A percentile compares a stretch with the other conserved stretches of the same genome.
Evolutionary conservation across 805 yeast genomes (phyloP).

Genomic region (Suhomyces sp.): DNA sequence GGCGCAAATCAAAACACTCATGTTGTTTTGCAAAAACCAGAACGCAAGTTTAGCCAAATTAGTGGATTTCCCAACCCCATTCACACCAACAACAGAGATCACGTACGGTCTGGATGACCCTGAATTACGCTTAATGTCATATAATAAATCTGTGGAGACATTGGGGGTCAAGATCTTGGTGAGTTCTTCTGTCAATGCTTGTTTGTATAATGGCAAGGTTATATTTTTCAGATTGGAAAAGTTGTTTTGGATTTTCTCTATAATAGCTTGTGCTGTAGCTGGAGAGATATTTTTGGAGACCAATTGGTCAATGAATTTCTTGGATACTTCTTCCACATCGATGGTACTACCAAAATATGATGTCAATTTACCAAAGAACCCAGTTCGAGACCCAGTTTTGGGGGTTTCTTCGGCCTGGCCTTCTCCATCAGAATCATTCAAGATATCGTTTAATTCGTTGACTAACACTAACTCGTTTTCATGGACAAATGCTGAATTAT

Average conservation of each 20-base stretch:
- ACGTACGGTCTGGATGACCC: slow-evolving; percentile 67
- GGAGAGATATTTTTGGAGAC: slow-evolving; percentile 89
- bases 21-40: slow-evolving; percentile 90
- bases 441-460: slow-evolving; percentile 40
- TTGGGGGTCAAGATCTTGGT: slow-evolving; percentile 86
- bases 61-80: slow-evolving; percentile 97
- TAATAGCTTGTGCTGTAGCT: slow-evolving; percentile 73
- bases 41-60: slow-evolving; percentile 91
- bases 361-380: slow-evolving; percentile 35
- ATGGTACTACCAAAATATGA: slow-evolving; percentile 39
- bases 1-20: slow-evolving; percentile 86
- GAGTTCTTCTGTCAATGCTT: slow-evolving; percentile 61
- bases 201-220: slow-evolving; percentile 65
- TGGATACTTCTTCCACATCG: slow-evolving; percentile 61
- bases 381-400: slow-evolving; percentile 16
- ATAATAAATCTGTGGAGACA: slow-evolving; percentile 80
- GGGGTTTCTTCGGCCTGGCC: slow-evolving; percentile 23
- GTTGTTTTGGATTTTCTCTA: slow-evolving; percentile 66
- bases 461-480: slow-evolving; percentile 42
- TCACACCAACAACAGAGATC: slow-evolving; percentile 96
- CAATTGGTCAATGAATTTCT: slow-evolving; percentile 70
- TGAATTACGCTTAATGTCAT: slow-evolving; percentile 62
- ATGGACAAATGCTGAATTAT: slow-evolving; percentile 34
- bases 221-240: slow-evolving; percentile 70
- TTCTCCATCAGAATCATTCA: slow-evolving; percentile 33